These are phyloP conservation scores for Spinacia oleracea DNA, from an alignment of 179 eudicot species.

Conservation along the genomic window DNA sequence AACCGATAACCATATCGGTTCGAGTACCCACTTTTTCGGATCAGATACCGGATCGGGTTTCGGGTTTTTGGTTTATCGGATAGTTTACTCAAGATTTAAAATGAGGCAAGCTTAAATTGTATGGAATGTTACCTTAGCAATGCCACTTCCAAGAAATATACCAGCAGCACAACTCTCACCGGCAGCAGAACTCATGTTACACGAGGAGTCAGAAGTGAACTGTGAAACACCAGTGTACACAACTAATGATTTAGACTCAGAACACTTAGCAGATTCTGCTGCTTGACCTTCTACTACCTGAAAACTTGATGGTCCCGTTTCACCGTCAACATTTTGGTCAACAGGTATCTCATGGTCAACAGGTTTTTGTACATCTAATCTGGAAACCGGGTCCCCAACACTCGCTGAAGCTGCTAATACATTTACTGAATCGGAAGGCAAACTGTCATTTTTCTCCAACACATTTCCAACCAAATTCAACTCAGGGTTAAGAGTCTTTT, in stretches of 20 bases:
- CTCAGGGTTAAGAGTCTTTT: slow-evolving; percentile 10
- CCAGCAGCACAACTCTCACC: slow-evolving; percentile 19
- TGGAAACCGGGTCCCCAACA: background rate
- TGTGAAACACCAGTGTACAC: slow-evolving; percentile 14
- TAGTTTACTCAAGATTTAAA: background rate
- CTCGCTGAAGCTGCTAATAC: too few relatives aligned
- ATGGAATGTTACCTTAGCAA: slow-evolving; percentile 19
- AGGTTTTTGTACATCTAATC: background rate
- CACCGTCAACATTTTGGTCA: background rate
- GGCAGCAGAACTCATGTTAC: slow-evolving; percentile 29
- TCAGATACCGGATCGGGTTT: too few relatives aligned
- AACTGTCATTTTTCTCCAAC: background rate
- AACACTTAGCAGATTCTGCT: background rate
- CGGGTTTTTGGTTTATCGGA: too few relatives aligned
- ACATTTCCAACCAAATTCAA: slow-evolving; percentile 17
- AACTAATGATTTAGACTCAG: slow-evolving; percentile 18
- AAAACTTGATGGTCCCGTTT: background rate
- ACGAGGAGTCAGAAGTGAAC: slow-evolving; percentile 28
- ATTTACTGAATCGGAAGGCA: slow-evolving; percentile 7
- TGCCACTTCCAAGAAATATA: slow-evolving; percentile 8
- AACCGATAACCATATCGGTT: too few relatives aligned
- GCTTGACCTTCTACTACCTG: background rate
- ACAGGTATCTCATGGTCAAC: slow-evolving; percentile 1
- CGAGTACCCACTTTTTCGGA: too few relatives aligned
- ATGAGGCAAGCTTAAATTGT: background rate